Percentiles rank a stretch among this genome's conserved stretches.
phyloP scores from a whole-genome alignment of 208 protist genomes.

The Wallacemonas sp. region DNA sequence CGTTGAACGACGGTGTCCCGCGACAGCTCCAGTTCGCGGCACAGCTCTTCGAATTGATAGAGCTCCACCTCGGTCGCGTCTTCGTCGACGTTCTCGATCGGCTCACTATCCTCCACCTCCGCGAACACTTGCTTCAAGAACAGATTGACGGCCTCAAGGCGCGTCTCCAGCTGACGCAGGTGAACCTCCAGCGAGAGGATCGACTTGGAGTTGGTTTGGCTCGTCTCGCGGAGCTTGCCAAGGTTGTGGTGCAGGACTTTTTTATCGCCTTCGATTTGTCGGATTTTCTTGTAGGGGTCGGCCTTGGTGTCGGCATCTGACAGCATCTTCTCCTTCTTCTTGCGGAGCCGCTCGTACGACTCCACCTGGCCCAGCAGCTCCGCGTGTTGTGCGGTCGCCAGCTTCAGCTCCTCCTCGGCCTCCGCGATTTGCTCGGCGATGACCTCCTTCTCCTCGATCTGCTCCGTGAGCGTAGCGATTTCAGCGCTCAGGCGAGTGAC shows the following conservation, averaged over 20 bases:
- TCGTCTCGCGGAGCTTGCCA: constrained; percentile 69
- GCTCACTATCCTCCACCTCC: constrained; percentile 57
- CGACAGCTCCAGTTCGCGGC: constrained; percentile 53
- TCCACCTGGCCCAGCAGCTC: constrained; percentile 55
- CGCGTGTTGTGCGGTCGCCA: constrained; percentile 36
- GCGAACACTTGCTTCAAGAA: constrained; percentile 82
- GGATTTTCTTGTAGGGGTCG: constrained; percentile 71
- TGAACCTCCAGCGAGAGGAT: constrained; percentile 78
- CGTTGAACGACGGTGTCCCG: constrained; percentile 65
- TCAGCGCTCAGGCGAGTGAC: constrained; percentile 53
- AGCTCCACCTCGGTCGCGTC: constrained; percentile 66
- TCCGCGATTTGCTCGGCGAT: constrained; percentile 51
- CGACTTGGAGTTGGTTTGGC: constrained; percentile 69
- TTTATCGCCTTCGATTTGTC: constrained; percentile 75
- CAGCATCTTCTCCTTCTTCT: constrained; percentile 83
- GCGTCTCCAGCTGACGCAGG: constrained; percentile 71
- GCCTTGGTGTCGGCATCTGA: constrained; percentile 22
- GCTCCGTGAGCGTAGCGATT: constrained; percentile 42
- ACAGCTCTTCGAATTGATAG: constrained; percentile 69
- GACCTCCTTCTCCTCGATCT: constrained; percentile 39
- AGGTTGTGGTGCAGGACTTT: constrained; percentile 71
- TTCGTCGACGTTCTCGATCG: constrained; percentile 56
- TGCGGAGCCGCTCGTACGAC: constrained; percentile 70
- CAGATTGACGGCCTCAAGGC: constrained; percentile 67
- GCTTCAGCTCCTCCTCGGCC: constrained; percentile 48